These are phyloP conservation scores for Phytophthora niederhauseri DNA, from an alignment of 352 stramenopile species.

Conservation along the genomic window DNA sequence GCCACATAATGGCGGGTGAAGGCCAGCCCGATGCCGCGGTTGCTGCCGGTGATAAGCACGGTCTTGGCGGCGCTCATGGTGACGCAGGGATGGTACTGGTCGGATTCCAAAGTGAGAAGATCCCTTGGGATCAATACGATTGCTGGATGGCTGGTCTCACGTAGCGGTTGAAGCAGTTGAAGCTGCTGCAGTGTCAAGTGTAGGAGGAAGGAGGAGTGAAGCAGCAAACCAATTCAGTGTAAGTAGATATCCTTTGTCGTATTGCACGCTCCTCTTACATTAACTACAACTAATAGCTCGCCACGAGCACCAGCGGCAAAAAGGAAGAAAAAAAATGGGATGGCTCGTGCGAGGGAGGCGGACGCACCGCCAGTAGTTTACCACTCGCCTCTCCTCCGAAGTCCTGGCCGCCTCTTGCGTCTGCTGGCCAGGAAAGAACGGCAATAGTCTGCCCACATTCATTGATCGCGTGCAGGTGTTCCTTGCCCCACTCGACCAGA, in stretches of 20 bases:
- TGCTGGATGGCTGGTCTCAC: conserved; percentile 1
- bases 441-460: neutral
- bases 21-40: conserved; percentile 58
- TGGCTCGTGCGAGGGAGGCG: conserved; percentile 20
- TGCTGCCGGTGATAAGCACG: conserved; percentile 65
- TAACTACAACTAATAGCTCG: conserved; percentile 45
- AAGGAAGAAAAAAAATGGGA: conserved; percentile 24
- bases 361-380: conserved; percentile 16
- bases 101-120: conserved; percentile 16
- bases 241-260: conserved; percentile 35
- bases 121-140: neutral
- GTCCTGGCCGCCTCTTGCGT: conserved; percentile 4
- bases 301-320: conserved; percentile 35
- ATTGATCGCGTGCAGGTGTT: conserved; percentile 12
- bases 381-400: conserved; percentile 13
- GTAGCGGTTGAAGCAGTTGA: neutral
- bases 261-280: conserved; percentile 42
- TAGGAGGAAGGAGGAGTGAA: neutral
- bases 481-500: conserved; percentile 11
- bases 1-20: conserved; percentile 52
- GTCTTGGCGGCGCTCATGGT: conserved; percentile 43
- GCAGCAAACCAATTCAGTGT: neutral
- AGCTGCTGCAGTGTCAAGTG: too few relatives aligned
- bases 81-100: neutral
- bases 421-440: conserved; percentile 10